Evolutionary conservation across 2,329 filamentous ascomycete genomes (phyloP).

Genomic region (Aspergillus sp.): DNA sequence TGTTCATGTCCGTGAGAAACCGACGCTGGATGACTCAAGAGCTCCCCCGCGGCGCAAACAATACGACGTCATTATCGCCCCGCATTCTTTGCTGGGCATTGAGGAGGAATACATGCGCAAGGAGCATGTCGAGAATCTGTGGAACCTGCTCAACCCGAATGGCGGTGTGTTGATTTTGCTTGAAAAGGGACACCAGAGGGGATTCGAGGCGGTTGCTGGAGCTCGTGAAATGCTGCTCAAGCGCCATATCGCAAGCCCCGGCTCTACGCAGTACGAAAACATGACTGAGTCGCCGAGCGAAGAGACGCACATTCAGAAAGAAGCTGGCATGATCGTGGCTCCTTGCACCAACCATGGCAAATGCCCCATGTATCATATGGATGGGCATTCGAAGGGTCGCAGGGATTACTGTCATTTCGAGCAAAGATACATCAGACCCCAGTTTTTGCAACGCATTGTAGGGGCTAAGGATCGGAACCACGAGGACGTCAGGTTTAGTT

Average conservation of each 20-base stretch:
- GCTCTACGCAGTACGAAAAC: conserved; percentile 44
- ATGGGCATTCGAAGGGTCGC: conserved; percentile 69
- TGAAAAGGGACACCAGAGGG: conserved; percentile 87
- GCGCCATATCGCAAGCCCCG: conserved; percentile 66
- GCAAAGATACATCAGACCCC: conserved; percentile 82
- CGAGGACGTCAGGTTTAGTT: conserved; percentile 89
- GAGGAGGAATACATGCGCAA: conserved; percentile 76
- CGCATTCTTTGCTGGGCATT: conserved; percentile 75
- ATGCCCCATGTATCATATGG: conserved; percentile 82
- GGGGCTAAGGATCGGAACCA: conserved; percentile 70
- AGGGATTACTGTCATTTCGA: conserved; percentile 90
- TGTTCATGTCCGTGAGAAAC: conserved; percentile 60
- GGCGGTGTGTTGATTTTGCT: conserved; percentile 84
- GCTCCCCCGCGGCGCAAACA: conserved; percentile 65
- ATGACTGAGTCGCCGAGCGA: conserved; percentile 32
- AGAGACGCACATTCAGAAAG: conserved; percentile 43
- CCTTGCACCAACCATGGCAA: conserved; percentile 81
- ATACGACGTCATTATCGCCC: conserved; percentile 87
- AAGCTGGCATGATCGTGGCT: conserved; percentile 62
- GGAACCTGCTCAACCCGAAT: conserved; percentile 78
- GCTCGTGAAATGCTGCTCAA: conserved; percentile 77
- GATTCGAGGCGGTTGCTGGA: conserved; percentile 87
- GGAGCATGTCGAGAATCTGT: conserved; percentile 80
- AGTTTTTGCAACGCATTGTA: conserved; percentile 76
- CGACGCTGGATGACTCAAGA: conserved; percentile 58